Percentiles rank a stretch among this genome's conserved stretches.
Conservation (phyloP, 345 rosid genomes). For the Aquilaria sinensis region DNA sequence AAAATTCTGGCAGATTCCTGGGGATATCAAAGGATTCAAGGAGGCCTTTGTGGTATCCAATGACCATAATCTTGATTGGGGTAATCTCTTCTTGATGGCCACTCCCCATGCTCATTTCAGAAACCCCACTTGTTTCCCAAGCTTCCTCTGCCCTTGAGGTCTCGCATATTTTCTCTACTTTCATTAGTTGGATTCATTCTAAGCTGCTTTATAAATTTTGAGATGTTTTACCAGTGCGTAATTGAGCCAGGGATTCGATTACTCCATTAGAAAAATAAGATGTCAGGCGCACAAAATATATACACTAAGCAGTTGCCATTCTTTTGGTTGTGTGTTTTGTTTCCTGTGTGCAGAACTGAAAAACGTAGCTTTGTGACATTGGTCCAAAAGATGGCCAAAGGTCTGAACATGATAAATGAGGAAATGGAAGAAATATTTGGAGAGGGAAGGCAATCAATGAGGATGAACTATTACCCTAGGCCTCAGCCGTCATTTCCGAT, state of each 20-base stretch:
- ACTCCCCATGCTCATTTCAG: conserved; percentile 20
- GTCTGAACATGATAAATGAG: conserved; percentile 14
- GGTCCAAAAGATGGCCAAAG: conserved; percentile 18
- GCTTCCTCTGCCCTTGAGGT: conserved; percentile 27
- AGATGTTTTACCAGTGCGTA: too few relatives aligned
- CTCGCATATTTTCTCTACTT: not conserved
- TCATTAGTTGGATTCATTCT: too few relatives aligned
- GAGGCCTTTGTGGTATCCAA: too few relatives aligned
- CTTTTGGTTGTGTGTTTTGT: not conserved
- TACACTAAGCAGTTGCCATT: too few relatives aligned
- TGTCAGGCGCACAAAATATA: too few relatives aligned
- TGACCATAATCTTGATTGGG: not conserved
- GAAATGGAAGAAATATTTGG: conserved; percentile 27
- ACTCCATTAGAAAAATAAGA: not conserved
- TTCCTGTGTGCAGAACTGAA: conserved; percentile 16
- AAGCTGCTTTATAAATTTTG: too few relatives aligned
- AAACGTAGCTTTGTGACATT: conserved; percentile 16
- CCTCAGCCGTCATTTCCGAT: conserved; percentile 27
- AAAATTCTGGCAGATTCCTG: too few relatives aligned
- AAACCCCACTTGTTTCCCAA: conserved; percentile 25
- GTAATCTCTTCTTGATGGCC: conserved; percentile 5
- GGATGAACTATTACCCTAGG: conserved; percentile 30
- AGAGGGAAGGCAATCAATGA: conserved; percentile 28
- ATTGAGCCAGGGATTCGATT: too few relatives aligned
- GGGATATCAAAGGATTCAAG: too few relatives aligned